A percentile compares a stretch with the other conserved stretches of the same genome.
Conservation (phyloP, 768 basidiomycete genomes). For the Boletellus emodensis region DNA sequence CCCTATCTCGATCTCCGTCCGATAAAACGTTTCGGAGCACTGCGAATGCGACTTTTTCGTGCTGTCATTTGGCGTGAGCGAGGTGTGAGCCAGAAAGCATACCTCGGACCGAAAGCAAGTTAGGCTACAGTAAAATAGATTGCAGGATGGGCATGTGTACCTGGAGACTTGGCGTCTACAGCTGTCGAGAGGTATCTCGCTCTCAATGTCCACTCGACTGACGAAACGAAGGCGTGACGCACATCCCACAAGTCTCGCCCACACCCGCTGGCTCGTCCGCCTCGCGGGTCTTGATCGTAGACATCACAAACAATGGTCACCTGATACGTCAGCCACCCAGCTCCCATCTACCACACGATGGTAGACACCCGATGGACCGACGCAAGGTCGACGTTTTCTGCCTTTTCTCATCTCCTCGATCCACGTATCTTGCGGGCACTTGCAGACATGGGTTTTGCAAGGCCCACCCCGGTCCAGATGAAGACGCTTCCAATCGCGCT, state of each 20-base stretch:
- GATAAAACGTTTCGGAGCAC: constrained; percentile 83
- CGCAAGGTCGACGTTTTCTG: constrained; percentile 46
- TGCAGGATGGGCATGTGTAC: constrained; percentile 82
- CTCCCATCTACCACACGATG: constrained; percentile 19
- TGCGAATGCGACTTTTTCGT: constrained; percentile 49
- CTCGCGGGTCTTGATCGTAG: constrained; percentile 15
- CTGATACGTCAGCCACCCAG: no score
- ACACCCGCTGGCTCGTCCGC: constrained; percentile 6
- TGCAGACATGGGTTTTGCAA: constrained; percentile 84
- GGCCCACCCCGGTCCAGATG: constrained; percentile 87
- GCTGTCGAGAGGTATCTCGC: constrained; percentile 34
- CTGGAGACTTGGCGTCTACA: constrained; percentile 72
- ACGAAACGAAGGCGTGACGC: constrained; percentile 18
- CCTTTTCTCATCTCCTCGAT: constrained; percentile 79
- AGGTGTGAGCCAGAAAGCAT: constrained; percentile 19
- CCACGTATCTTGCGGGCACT: constrained; percentile 81
- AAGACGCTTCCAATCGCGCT: constrained; percentile 92
- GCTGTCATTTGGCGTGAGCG: neutral
- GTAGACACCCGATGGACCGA: constrained; percentile 47
- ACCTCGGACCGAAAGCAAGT: constrained; percentile 75
- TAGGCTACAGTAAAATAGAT: constrained; percentile 75
- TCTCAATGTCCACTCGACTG: constrained; percentile 3
- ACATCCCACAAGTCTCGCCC: constrained; percentile 42
- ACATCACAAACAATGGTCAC: neutral
- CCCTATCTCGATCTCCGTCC: constrained; percentile 63